Evolutionary conservation across 352 stramenopile genomes (phyloP), one percentile per base, ranked within the genome.

Genomic region (Aphanomyces euteiches): DNA sequence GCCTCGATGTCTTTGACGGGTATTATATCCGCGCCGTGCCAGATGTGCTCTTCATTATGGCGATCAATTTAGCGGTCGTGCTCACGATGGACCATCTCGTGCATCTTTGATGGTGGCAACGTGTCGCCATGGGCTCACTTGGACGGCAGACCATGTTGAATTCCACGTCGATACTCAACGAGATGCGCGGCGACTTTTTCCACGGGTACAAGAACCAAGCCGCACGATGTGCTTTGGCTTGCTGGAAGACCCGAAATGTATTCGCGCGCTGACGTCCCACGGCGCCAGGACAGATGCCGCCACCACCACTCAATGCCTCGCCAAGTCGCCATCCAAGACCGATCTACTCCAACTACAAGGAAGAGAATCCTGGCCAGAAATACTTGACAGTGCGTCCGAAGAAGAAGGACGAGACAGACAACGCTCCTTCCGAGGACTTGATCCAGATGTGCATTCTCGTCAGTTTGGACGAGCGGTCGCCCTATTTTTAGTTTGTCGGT

Each of bases 141-240:
- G 64, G 40, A 7, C 64, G 64, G 7, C 64, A 70, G 45, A 37
- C 39, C 47, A 61, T 70, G 12, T 70, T 58, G 43, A 70, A 70
- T 41, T 70, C 64, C 39, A 61, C 64, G 40, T 53, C 64, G 13
- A 70, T 70, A 4, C n/a, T 70, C 1, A 36, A 28, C 5, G 64
- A 70, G 8, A 47, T 70, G 43, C 12, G 21, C 17, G 4, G 43
- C 34, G 7, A 12, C 6, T 61, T 61, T 41, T 7, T 43, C 5
- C 10, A 39, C 21, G 54, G 37, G 17, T 69, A 56, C 48, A 34
- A 61, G 7, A 19, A 12, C 36, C 36, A 70, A 43, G 47, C 38
- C 64, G 60, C 40, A 39, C 19, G 7, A n/a, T 60, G 7, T 48
- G 64, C 34, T 70, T 70, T 70, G 64, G 64, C 1, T 38, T 70